phyloP scores from a whole-genome alignment of 768 basidiomycete species.

The Dioszegia hungarica region DNA sequence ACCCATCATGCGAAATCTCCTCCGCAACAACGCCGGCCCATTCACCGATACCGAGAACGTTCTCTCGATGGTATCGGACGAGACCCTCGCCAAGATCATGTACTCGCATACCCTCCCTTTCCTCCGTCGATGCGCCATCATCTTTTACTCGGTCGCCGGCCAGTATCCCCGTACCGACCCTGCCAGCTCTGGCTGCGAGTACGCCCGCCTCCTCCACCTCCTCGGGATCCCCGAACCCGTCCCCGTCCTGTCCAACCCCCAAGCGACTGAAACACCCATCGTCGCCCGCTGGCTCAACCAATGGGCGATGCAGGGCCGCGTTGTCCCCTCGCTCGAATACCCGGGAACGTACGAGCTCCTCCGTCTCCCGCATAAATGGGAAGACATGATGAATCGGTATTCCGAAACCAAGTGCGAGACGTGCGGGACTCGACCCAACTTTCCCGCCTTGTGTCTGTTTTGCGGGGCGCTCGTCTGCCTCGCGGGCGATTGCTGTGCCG shows the following conservation, averaged over 20 bases:
- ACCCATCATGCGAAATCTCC: slow-evolving; percentile 26
- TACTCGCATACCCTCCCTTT: slow-evolving; percentile 88
- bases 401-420: slow-evolving; percentile 67
- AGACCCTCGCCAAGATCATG: slow-evolving; percentile 74
- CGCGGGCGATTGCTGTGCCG: slow-evolving; percentile 84
- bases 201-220: slow-evolving; percentile 66
- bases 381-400: slow-evolving; percentile 71
- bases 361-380: slow-evolving; percentile 72
- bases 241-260: slow-evolving; percentile 48
- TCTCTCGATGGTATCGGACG: slow-evolving; percentile 68
- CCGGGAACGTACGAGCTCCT: slow-evolving; percentile 77
- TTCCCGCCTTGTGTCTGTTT: slow-evolving; percentile 84
- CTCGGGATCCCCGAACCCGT: slow-evolving; percentile 75
- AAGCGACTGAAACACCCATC: slow-evolving; percentile 39
- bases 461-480: slow-evolving; percentile 85
- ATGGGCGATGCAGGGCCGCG: slow-evolving; percentile 73
- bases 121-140: slow-evolving; percentile 77
- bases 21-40: slow-evolving; percentile 35
- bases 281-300: slow-evolving; percentile 85
- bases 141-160: slow-evolving; percentile 63
- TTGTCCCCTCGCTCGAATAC: slow-evolving; percentile 71
- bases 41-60: slow-evolving; percentile 30
- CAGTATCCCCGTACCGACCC: slow-evolving; percentile 24
- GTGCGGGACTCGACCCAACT: slow-evolving; percentile 72
- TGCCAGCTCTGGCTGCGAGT: slow-evolving; percentile 59